phyloP scores from a whole-genome alignment of 257 asterid genomes.

The Penstemon davidsonii region DNA sequence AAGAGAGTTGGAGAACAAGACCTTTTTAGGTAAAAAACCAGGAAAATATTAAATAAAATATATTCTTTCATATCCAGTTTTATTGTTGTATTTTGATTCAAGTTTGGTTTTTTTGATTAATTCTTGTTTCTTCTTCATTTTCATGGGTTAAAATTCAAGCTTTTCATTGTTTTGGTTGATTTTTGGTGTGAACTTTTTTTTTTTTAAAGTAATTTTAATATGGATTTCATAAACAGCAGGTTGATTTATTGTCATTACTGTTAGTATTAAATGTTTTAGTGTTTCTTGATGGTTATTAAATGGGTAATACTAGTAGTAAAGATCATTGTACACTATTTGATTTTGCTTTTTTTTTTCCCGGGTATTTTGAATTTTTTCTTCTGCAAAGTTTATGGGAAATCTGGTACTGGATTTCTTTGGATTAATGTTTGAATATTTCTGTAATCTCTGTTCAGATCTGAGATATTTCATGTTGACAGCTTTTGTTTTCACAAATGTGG shows the following conservation, averaged over 20 bases:
- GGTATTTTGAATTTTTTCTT: slow-evolving; percentile 14
- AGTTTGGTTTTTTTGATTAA: slow-evolving; percentile 8
- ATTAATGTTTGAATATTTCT: background rate
- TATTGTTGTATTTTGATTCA: background rate
- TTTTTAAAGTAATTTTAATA: slow-evolving; percentile 7
- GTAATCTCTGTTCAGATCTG: slow-evolving; percentile 32
- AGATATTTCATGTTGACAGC: background rate
- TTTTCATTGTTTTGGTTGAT: slow-evolving; percentile 15
- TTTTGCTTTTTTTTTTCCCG: slow-evolving; percentile 23
- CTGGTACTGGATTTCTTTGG: slow-evolving; percentile 13
- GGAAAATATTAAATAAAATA: background rate
- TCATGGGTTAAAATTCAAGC: background rate
- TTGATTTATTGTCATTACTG: background rate
- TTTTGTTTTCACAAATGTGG: slow-evolving; percentile 28
- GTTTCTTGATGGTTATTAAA: background rate
- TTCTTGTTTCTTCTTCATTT: background rate
- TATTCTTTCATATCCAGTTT: background rate
- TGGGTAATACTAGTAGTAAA: background rate
- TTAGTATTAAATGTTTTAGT: slow-evolving; percentile 9
- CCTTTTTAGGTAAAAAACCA: slow-evolving; percentile 23
- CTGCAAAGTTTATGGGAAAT: slow-evolving; percentile 22
- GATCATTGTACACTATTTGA: background rate
- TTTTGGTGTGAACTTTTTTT: background rate
- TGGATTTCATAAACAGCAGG: slow-evolving; percentile 15
- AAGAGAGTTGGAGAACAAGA: slow-evolving; percentile 20